Evolutionary conservation across 306 rosid species (phyloP).

Genomic region (Vicia villosa): DNA sequence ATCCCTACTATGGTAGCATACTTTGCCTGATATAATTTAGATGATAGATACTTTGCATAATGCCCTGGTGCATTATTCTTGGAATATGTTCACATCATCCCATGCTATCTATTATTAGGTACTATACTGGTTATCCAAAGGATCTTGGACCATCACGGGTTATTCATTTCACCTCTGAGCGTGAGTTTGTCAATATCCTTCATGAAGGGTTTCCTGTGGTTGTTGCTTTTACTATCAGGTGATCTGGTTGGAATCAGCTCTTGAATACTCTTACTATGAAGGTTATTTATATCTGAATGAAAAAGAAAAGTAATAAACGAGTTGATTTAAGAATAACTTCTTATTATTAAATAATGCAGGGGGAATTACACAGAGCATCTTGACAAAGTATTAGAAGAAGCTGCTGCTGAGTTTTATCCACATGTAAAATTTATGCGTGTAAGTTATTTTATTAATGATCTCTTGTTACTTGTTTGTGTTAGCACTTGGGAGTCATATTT

Average conservation of each 20-base stretch:
- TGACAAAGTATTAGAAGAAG: constrained; percentile 80
- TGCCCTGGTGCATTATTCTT: constrained; percentile 19
- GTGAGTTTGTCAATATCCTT: constrained; percentile 84
- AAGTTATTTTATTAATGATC: constrained; percentile 41
- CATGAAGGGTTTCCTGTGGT: constrained; percentile 85
- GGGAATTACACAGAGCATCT: constrained; percentile 76
- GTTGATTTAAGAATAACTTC: constrained; percentile 24
- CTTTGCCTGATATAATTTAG: not conserved
- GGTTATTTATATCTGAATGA: constrained; percentile 23
- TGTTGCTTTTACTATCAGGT: constrained; percentile 90
- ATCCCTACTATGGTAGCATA: not conserved
- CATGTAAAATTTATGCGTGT: constrained; percentile 85
- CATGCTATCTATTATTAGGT: constrained; percentile 45
- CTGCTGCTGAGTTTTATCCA: constrained; percentile 86
- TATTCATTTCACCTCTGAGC: constrained; percentile 86
- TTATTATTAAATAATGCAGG: constrained; percentile 51
- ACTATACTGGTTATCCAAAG: constrained; percentile 87
- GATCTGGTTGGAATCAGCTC: constrained; percentile 35
- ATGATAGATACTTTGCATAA: not conserved
- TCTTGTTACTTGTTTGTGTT: not conserved
- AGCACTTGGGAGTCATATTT: not conserved
- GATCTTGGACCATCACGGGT: constrained; percentile 85
- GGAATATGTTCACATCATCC: not conserved
- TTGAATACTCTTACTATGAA: constrained; percentile 20
- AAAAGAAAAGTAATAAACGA: not conserved